phyloP scores from a whole-genome alignment of 2,329 filamentous ascomycete genomes.

The Claviceps spartinae region DNA sequence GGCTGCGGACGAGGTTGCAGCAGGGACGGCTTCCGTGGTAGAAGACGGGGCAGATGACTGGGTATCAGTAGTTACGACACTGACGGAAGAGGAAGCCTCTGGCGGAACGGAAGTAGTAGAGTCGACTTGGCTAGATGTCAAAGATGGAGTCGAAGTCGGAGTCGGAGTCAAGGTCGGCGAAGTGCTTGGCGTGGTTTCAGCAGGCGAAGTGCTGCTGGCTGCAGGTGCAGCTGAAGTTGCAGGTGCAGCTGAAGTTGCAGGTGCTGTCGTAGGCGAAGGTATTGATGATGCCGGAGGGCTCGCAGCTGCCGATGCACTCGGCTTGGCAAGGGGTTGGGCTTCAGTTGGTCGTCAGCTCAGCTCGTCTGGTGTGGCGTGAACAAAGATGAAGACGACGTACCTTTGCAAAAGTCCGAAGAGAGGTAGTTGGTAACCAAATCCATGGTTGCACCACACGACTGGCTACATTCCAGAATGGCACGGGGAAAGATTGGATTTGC shows the following conservation, averaged over 20 bases:
- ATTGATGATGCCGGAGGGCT: not conserved
- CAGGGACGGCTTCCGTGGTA: constrained; percentile 2
- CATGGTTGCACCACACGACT: constrained; percentile 13
- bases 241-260: not conserved
- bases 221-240: not conserved
- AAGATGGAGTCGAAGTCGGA: constrained; percentile 1
- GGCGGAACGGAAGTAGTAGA: not conserved
- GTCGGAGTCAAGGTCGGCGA: not conserved
- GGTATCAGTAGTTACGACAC: constrained; percentile 3
- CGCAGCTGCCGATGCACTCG: not conserved
- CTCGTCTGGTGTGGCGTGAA: not conserved
- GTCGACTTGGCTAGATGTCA: not conserved
- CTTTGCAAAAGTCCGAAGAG: constrained; percentile 10
- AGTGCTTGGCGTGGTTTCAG: not conserved
- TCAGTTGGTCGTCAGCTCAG: not conserved
- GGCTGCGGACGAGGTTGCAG: constrained; percentile 5
- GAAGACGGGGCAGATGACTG: constrained; percentile 4
- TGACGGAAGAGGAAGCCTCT: not conserved
- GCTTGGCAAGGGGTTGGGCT: constrained; percentile 1
- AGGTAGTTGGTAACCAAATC: constrained; percentile 11
- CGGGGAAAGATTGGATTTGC: constrained; percentile 18
- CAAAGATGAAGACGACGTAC: constrained; percentile 8
- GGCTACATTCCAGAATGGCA: constrained; percentile 28
- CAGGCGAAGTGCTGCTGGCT: not conserved
- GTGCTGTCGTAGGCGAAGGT: not conserved